Percentiles rank a stretch among this genome's conserved stretches.
phyloP scores from a whole-genome alignment of 768 basidiomycete genomes.

The Pulveroboletus frians region DNA sequence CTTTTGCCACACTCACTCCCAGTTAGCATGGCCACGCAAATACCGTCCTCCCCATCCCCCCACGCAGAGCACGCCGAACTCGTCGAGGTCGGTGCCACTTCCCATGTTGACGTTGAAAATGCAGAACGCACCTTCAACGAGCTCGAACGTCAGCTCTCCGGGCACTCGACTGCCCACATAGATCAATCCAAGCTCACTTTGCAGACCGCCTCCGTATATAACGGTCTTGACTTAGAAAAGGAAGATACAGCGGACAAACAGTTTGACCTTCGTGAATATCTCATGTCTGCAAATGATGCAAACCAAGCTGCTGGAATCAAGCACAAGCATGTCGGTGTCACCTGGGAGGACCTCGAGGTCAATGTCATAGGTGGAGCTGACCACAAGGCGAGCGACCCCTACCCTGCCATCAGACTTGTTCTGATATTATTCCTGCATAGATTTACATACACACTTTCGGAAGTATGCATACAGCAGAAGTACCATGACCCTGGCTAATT shows the following conservation, averaged over 20 bases:
- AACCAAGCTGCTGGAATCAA: conserved; percentile 60
- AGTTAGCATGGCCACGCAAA: conserved; percentile 7
- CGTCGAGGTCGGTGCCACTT: conserved; percentile 18
- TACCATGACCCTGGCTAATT: background rate
- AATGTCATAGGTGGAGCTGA: conserved; percentile 50
- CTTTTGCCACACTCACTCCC: background rate
- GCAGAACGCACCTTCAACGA: conserved; percentile 53
- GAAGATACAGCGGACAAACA: conserved; percentile 32
- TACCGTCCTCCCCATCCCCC: background rate
- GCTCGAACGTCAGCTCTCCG: conserved; percentile 40
- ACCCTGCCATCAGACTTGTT: background rate
- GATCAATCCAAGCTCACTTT: conserved; percentile 18
- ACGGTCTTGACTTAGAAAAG: conserved; percentile 36
- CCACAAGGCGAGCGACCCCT: conserved; percentile 43
- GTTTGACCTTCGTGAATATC: conserved; percentile 66
- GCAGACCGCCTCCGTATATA: conserved; percentile 22
- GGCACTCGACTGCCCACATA: background rate
- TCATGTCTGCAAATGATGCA: conserved; percentile 62
- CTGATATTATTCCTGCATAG: conserved; percentile 19
- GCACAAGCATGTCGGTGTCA: conserved; percentile 71
- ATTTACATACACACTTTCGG: conserved; percentile 57
- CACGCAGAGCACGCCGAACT: conserved; percentile 16
- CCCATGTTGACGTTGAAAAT: conserved; percentile 44
- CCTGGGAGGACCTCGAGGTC: conserved; percentile 67
- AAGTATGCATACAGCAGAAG: conserved; percentile 34